phyloP scores from a whole-genome alignment of 768 basidiomycete genomes.

The Hericium rajendrae region DNA sequence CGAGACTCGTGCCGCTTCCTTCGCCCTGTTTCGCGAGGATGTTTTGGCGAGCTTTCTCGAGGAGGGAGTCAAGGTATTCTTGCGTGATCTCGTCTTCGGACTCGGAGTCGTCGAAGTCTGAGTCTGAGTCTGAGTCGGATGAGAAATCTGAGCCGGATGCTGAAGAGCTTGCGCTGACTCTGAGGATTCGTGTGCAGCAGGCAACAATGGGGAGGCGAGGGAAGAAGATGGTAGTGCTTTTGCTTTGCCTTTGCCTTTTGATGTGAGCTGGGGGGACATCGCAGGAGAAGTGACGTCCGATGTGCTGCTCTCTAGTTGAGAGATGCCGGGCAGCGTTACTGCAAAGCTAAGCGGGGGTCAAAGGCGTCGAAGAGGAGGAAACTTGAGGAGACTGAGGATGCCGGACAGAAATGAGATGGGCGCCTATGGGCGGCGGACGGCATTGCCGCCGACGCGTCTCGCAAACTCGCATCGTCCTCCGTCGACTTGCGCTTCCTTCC shows the following conservation, averaged over 20 bases:
- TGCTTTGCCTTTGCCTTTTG: conserved; percentile 39
- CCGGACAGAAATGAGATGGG: background rate
- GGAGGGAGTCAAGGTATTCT: conserved; percentile 51
- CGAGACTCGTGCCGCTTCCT: background rate
- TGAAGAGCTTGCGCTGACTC: background rate
- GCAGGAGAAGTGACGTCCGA: no score
- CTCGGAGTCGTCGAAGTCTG: conserved; percentile 26
- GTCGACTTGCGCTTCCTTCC: no score
- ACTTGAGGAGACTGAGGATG: background rate
- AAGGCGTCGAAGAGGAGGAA: background rate
- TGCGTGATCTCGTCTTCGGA: conserved; percentile 41
- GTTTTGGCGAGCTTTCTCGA: conserved; percentile 52
- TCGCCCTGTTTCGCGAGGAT: conserved; percentile 17
- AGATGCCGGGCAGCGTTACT: no score
- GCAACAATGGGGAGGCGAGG: no score
- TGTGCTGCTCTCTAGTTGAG: no score
- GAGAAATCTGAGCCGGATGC: conserved; percentile 28
- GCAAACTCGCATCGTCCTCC: background rate
- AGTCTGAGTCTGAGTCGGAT: conserved; percentile 24
- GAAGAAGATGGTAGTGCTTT: conserved; percentile 10
- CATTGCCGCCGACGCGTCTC: background rate
- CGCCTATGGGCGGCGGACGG: background rate
- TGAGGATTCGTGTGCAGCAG: no score
- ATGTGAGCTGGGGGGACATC: conserved; percentile 11
- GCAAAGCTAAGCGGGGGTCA: background rate